A percentile compares a stretch with the other conserved stretches of the same genome.
Evolutionary conservation across 106 monocot genomes (phyloP).

Genomic region (Allium fistulosum): DNA sequence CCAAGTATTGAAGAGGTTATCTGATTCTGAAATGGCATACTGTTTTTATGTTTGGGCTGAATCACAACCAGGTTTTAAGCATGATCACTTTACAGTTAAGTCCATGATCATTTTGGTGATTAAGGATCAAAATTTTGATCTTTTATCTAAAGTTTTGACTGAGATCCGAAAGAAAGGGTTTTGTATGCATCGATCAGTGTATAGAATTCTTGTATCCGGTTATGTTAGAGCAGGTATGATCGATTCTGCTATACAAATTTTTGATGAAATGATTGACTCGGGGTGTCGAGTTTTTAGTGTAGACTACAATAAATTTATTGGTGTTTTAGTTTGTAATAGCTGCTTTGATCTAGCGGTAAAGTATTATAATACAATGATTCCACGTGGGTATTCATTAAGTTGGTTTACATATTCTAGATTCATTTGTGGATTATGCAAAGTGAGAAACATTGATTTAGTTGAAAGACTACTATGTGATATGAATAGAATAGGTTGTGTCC

Average conservation of each 20-base stretch:
- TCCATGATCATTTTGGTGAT: conserved; percentile 42
- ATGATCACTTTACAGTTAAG: conserved; percentile 57
- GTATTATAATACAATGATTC: conserved; percentile 52
- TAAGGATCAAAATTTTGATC: conserved; percentile 50
- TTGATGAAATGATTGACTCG: conserved; percentile 72
- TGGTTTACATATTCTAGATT: conserved; percentile 88
- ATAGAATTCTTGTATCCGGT: conserved; percentile 68
- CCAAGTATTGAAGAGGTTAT: conserved; percentile 56
- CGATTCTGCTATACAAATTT: conserved; percentile 38
- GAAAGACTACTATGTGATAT: conserved; percentile 60
- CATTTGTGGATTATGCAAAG: conserved; percentile 57
- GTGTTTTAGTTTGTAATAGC: conserved; percentile 47
- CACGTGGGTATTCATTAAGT: conserved; percentile 57
- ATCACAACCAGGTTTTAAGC: conserved; percentile 46
- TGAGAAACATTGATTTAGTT: conserved; percentile 30
- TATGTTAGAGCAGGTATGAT: conserved; percentile 67
- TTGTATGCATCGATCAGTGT: conserved; percentile 49
- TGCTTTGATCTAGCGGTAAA: conserved; percentile 60
- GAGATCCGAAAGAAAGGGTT: conserved; percentile 37
- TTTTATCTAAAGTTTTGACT: conserved; percentile 47
- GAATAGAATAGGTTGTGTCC: conserved; percentile 47
- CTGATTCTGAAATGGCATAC: conserved; percentile 48
- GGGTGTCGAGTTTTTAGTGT: conserved; percentile 65
- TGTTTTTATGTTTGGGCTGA: conserved; percentile 77
- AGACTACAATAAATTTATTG: conserved; percentile 86